Conservation (phyloP, 1,284 basidiomycete species). For the Fomitopsis schrenkii region DNA sequence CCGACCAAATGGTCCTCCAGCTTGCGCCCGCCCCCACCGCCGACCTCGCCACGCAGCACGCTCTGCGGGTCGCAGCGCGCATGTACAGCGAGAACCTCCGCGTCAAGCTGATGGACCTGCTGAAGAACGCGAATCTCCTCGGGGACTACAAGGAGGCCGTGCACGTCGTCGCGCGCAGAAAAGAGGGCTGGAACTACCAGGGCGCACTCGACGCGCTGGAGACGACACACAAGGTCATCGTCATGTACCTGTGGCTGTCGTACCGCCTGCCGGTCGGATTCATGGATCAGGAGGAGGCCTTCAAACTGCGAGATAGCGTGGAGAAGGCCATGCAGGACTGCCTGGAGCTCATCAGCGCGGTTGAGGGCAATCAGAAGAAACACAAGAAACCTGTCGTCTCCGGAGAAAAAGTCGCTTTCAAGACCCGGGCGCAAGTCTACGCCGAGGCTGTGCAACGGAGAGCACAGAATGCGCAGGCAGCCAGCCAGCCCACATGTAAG, state of each 20-base stretch:
- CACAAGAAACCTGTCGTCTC: neutral
- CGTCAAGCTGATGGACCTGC: constrained; percentile 24
- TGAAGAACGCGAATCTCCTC: constrained; percentile 8
- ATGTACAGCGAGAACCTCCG: constrained; percentile 17
- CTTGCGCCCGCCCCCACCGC: constrained; percentile 24
- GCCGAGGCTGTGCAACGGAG: neutral
- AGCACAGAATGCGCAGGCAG: neutral
- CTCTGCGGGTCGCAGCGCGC: constrained; percentile 21
- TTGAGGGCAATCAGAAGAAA: neutral
- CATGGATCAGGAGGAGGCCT: constrained; percentile 49
- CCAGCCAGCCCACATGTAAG: neutral
- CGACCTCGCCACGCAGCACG: constrained; percentile 19
- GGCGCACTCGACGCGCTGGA: constrained; percentile 50
- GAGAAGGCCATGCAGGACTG: constrained; percentile 72
- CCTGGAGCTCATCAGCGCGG: constrained; percentile 29
- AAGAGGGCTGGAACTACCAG: neutral
- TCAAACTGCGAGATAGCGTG: constrained; percentile 55
- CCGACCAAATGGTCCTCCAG: constrained; percentile 22
- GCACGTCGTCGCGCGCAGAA: too few species aligned
- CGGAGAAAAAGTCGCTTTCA: neutral
- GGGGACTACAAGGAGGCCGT: neutral
- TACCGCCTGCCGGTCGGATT: constrained; percentile 79
- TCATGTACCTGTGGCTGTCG: constrained; percentile 85
- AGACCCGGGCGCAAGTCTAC: neutral
- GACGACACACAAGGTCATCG: constrained; percentile 76